A percentile compares a stretch with the other conserved stretches of the same genome.
phyloP scores from a whole-genome alignment of 352 stramenopile species.

The Globisporangium irregulare region DNA sequence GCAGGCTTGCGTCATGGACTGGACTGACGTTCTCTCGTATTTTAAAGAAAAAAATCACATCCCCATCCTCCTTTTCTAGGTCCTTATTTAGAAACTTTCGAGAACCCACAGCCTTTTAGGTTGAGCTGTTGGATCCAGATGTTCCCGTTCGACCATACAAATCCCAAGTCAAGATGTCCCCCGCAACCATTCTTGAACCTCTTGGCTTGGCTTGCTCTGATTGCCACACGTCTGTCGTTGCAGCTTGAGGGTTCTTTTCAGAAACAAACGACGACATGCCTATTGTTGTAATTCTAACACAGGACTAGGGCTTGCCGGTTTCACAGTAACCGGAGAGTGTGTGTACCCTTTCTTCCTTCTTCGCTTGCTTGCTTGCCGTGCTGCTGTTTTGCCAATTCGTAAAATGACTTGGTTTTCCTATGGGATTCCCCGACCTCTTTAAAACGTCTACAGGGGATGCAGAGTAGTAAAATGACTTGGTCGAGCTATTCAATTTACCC shows the following conservation, averaged over 20 bases:
- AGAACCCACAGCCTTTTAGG: not conserved
- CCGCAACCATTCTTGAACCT: not conserved
- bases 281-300: not conserved
- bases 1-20: not conserved
- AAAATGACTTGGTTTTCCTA: too few relatives aligned
- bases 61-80: not conserved
- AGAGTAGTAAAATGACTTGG: too few relatives aligned
- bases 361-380: not conserved
- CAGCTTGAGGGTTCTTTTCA: slow-evolving; percentile 4
- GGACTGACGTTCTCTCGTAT: not conserved
- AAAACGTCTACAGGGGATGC: too few relatives aligned
- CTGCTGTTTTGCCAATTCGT: not conserved
- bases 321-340: slow-evolving; percentile 2
- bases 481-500: too few relatives aligned
- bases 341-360: slow-evolving; percentile 7
- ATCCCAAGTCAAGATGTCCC: not conserved
- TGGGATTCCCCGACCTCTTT: too few relatives aligned
- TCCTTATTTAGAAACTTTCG: slow-evolving; percentile 3
- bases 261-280: slow-evolving; percentile 2
- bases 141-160: slow-evolving; percentile 9
- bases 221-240: not conserved
- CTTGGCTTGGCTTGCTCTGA: not conserved
- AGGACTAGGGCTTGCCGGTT: not conserved
- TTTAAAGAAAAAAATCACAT: not conserved
- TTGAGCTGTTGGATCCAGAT: slow-evolving; percentile 1